Percentiles rank a stretch among this genome's conserved stretches.
These are phyloP conservation scores for Xylaria grammica DNA, from an alignment of 495 filamentous ascomycete genomes.

Conservation along the genomic window DNA sequence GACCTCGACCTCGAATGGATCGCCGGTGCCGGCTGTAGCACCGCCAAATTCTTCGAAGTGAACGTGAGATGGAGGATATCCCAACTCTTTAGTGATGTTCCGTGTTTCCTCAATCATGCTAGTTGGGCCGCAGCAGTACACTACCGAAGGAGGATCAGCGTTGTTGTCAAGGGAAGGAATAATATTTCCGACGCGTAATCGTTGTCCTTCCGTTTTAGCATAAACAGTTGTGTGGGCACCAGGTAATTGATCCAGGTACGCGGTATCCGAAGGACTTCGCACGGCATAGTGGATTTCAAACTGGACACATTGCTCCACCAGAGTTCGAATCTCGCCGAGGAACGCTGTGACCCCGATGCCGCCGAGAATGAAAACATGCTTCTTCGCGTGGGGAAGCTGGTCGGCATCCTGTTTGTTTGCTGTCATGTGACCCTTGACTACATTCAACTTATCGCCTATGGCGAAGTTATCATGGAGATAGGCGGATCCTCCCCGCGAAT, in stretches of 20 bases:
- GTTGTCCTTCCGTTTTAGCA: slow-evolving; percentile 29
- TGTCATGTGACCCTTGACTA: slow-evolving; percentile 36
- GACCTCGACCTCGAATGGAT: slow-evolving; percentile 38
- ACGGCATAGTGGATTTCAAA: slow-evolving; percentile 47
- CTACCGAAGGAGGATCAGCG: slow-evolving; percentile 9
- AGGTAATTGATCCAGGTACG: slow-evolving; percentile 37
- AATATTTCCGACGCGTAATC: slow-evolving; percentile 24
- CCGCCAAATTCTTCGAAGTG: slow-evolving; percentile 39
- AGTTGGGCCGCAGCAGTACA: slow-evolving; percentile 37
- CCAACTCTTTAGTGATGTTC: slow-evolving; percentile 26
- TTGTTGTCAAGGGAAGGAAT: slow-evolving; percentile 26
- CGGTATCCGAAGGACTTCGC: slow-evolving; percentile 39
- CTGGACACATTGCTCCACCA: slow-evolving; percentile 33
- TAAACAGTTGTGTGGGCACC: slow-evolving; percentile 27
- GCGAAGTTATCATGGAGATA: slow-evolving; percentile 40
- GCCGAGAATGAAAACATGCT: slow-evolving; percentile 46
- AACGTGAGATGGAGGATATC: slow-evolving; percentile 30
- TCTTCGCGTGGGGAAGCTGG: slow-evolving; percentile 24
- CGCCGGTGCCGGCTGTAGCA: slow-evolving; percentile 30
- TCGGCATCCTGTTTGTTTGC: slow-evolving; percentile 24
- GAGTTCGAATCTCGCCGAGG: slow-evolving; percentile 31
- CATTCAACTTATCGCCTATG: slow-evolving; percentile 53
- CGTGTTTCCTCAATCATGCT: slow-evolving; percentile 30
- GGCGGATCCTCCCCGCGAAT: slow-evolving; percentile 43
- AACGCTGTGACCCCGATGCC: slow-evolving; percentile 52